phyloP scores from a whole-genome alignment of 345 rosid species.

The Atalantia buxifolia region DNA sequence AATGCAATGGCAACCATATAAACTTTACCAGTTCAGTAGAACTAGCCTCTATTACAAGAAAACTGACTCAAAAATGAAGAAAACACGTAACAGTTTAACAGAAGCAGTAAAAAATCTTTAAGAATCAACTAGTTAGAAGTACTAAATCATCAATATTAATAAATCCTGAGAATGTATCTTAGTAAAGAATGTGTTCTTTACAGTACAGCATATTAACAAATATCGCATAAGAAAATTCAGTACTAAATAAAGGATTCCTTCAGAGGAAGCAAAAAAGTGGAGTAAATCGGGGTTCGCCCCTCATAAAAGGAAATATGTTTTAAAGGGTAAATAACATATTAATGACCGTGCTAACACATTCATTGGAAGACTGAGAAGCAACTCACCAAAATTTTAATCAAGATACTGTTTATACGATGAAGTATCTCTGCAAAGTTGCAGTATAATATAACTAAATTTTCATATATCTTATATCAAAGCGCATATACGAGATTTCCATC shows the following conservation, averaged over 20 bases:
- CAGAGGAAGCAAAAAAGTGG: neutral
- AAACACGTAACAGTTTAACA: neutral
- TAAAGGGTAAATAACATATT: neutral
- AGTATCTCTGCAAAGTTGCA: neutral
- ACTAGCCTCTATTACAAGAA: neutral
- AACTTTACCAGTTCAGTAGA: slow-evolving; percentile 2
- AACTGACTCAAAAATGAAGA: neutral
- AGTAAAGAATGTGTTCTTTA: neutral
- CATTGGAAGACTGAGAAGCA: neutral
- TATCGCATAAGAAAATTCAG: neutral
- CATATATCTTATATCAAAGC: neutral
- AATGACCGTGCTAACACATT: neutral
- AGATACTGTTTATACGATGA: neutral
- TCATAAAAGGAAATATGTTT: neutral
- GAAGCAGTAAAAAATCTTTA: neutral
- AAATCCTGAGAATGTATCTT: neutral
- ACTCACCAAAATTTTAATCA: neutral
- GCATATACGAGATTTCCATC: neutral
- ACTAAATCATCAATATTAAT: neutral
- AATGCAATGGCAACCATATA: neutral
- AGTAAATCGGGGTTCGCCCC: neutral
- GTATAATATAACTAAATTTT: neutral
- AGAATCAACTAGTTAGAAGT: neutral
- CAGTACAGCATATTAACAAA: neutral
- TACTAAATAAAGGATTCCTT: too few relatives aligned